A percentile compares a stretch with the other conserved stretches of the same genome.
Evolutionary conservation across 306 rosid genomes (phyloP).

Genomic region (Quercus berberidifolia): DNA sequence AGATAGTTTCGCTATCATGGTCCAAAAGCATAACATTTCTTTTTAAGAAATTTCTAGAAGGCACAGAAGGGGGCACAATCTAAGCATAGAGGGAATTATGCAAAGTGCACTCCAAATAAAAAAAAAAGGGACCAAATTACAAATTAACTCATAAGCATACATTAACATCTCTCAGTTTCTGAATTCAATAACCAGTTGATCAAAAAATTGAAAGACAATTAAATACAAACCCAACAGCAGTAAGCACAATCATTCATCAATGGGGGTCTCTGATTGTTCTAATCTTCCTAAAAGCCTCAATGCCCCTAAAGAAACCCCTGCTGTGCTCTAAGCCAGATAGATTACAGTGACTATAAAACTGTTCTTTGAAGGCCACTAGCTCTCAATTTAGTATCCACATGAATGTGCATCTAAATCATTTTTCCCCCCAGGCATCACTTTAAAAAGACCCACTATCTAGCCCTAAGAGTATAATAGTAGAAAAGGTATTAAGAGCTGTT

Average conservation of each 20-base stretch:
- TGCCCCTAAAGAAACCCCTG: neutral
- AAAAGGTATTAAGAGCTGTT: neutral
- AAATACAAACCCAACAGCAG: neutral
- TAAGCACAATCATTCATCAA: neutral
- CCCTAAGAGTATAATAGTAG: neutral
- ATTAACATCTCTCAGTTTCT: neutral
- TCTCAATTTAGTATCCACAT: neutral
- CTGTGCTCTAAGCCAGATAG: neutral
- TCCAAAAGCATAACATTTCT: neutral
- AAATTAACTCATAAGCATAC: neutral
- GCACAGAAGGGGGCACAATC: neutral
- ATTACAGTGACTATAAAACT: neutral
- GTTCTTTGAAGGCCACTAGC: neutral
- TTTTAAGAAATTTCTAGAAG: neutral
- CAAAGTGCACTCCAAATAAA: neutral
- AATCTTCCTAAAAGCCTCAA: neutral
- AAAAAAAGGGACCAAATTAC: neutral
- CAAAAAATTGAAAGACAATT: neutral
- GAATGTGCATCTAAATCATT: neutral
- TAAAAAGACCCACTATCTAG: neutral
- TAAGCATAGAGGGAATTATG: neutral
- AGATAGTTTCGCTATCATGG: neutral
- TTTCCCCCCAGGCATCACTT: neutral
- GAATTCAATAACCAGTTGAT: too few relatives aligned
- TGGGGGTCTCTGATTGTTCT: neutral